Percentiles rank a stretch among this genome's conserved stretches.
phyloP scores from a whole-genome alignment of 108 stramenopile species.

The Skeletonema tropicum region DNA sequence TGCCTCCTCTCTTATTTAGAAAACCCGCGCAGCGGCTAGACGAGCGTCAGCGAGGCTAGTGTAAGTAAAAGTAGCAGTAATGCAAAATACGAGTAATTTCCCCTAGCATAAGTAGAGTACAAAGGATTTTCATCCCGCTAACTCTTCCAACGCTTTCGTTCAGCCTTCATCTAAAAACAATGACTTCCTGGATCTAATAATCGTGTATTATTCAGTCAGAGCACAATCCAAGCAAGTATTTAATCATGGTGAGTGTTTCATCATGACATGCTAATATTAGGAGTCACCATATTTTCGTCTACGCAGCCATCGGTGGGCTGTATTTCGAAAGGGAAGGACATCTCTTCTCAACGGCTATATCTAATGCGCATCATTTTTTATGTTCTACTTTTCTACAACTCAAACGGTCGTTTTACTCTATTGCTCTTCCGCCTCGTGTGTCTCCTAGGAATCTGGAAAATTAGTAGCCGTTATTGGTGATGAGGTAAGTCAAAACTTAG shows the following conservation, averaged over 20 bases:
- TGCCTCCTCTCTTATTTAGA: no score
- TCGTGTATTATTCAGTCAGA: not conserved
- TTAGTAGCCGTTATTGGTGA: slow-evolving; percentile 92
- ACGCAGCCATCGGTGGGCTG: not conserved
- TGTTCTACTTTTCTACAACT: not conserved
- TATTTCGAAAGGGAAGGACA: not conserved
- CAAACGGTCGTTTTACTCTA: not conserved
- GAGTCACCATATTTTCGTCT: not conserved
- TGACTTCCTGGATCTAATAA: not conserved
- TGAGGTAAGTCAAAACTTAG: slow-evolving; percentile 63
- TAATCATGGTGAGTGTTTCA: not conserved
- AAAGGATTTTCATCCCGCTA: no score
- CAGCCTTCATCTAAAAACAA: not conserved
- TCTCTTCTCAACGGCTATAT: not conserved
- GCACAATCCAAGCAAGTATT: not conserved
- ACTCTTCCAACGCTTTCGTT: not conserved
- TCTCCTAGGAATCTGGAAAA: slow-evolving; percentile 84
- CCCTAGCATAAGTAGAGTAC: no score
- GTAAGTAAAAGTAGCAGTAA: no score
- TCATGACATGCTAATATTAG: not conserved
- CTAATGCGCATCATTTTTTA: not conserved
- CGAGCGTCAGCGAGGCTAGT: no score
- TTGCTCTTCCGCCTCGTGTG: not conserved
- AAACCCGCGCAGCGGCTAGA: no score
- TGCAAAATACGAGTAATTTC: no score